These are phyloP conservation scores for Melampsora larici-populina DNA, from an alignment of 1,284 basidiomycete genomes.

Conservation along the genomic window DNA sequence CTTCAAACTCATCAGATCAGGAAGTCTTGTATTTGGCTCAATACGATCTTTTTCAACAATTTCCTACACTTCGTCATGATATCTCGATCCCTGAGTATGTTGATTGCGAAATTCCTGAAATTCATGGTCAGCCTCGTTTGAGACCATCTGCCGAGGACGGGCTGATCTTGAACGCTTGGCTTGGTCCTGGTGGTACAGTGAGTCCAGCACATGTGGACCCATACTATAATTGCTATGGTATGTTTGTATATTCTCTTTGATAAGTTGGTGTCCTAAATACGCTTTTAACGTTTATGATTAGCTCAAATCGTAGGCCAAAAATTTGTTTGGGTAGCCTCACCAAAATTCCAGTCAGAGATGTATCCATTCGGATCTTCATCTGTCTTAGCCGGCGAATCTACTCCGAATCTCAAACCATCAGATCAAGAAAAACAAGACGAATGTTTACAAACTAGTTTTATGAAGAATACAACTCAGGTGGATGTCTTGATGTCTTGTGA, in stretches of 20 bases:
- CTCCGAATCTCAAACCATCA: neutral
- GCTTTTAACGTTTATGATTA: neutral
- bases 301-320: constrained; percentile 34
- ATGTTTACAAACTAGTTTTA: constrained; percentile 46
- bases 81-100: constrained; percentile 81
- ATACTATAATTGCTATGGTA: constrained; percentile 81
- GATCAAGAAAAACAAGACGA: neutral
- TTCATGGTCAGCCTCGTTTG: constrained; percentile 57
- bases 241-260: neutral
- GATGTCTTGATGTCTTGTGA: constrained; percentile 49
- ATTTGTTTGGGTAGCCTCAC: constrained; percentile 27
- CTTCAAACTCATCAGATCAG: constrained; percentile 31
- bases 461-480: constrained; percentile 57
- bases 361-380: constrained; percentile 28
- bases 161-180: constrained; percentile 77
- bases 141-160: constrained; percentile 69
- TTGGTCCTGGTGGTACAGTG: constrained; percentile 71
- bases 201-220: constrained; percentile 95
- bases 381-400: neutral
- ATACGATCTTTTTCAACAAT: constrained; percentile 77
- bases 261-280: neutral
- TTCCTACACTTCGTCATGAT: constrained; percentile 71
- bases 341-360: constrained; percentile 23
- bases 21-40: constrained; percentile 80
- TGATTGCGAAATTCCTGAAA: constrained; percentile 64